Evolutionary conservation across 805 yeast genomes (phyloP).

Genomic region (Kluyveromyces wickerhamii): DNA sequence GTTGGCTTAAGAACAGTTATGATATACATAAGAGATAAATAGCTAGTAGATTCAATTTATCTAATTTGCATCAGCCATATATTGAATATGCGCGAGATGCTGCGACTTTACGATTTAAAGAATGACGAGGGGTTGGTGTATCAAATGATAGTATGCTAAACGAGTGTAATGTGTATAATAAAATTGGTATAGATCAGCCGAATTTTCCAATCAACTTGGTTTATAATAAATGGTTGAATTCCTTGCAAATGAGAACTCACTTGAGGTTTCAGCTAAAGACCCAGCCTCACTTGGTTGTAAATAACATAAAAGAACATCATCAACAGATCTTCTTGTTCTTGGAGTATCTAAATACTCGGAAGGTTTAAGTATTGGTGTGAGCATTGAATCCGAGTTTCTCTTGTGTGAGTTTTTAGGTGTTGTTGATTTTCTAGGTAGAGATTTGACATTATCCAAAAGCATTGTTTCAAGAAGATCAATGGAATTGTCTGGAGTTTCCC

Average conservation of each 20-base stretch:
- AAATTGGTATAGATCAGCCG: no score
- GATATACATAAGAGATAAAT: no score
- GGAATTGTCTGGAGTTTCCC: conserved; percentile 10
- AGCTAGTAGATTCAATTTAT: no score
- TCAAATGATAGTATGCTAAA: not conserved
- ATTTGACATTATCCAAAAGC: conserved; percentile 4
- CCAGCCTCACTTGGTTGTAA: conserved; percentile 20
- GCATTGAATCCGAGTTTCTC: conserved; percentile 16
- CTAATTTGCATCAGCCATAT: no score
- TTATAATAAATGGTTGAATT: conserved; percentile 3
- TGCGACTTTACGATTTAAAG: no score
- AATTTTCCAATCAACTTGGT: no score
- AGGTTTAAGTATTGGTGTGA: conserved; percentile 19
- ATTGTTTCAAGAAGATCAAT: conserved; percentile 9
- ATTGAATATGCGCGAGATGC: no score
- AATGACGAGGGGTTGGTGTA: not conserved
- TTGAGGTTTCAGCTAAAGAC: conserved; percentile 10
- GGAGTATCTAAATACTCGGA: conserved; percentile 11
- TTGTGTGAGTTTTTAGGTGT: conserved; percentile 5
- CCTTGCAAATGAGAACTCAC: conserved; percentile 9
- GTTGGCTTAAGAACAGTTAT: no score
- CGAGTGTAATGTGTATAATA: not conserved
- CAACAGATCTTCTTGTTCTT: conserved; percentile 21
- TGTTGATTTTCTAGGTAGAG: not conserved
- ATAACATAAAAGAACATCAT: conserved; percentile 26